Conservation (phyloP, 495 filamentous ascomycete genomes). For the Copromyces sp. region DNA sequence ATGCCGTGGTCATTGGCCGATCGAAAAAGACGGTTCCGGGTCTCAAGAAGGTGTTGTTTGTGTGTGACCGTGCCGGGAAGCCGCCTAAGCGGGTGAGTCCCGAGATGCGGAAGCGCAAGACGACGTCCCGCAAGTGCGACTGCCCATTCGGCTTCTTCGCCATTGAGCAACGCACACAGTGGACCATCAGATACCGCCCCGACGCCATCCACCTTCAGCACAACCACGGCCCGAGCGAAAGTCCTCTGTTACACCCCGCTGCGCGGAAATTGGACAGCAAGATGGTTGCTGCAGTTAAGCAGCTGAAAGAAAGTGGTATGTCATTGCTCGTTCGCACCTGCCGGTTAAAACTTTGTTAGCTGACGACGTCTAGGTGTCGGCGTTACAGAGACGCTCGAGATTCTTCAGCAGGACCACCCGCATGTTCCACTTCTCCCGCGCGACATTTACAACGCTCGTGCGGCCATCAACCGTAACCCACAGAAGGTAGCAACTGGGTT, state of each 20-base stretch:
- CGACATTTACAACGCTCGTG: slow-evolving; percentile 49
- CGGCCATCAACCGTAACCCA: slow-evolving; percentile 48
- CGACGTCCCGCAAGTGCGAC: slow-evolving; percentile 46
- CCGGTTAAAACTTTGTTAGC: background rate
- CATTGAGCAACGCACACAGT: slow-evolving; percentile 46
- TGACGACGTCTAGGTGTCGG: slow-evolving; percentile 36
- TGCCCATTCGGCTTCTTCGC: slow-evolving; percentile 50
- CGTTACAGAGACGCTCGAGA: slow-evolving; percentile 45
- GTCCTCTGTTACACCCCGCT: slow-evolving; percentile 43
- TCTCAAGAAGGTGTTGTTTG: slow-evolving; percentile 48
- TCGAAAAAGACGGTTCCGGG: slow-evolving; percentile 49
- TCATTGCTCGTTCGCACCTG: background rate
- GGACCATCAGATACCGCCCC: slow-evolving; percentile 45
- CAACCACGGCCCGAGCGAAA: slow-evolving; percentile 48
- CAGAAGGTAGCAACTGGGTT: slow-evolving; percentile 41
- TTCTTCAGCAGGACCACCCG: slow-evolving; percentile 44
- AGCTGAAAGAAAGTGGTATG: slow-evolving; percentile 44
- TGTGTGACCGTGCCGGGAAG: slow-evolving; percentile 46
- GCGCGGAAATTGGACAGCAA: slow-evolving; percentile 47
- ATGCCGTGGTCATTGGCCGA: slow-evolving; percentile 47
- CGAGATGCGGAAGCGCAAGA: slow-evolving; percentile 45
- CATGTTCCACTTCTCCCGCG: slow-evolving; percentile 43
- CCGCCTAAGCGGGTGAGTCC: slow-evolving; percentile 42
- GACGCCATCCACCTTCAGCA: slow-evolving; percentile 39
- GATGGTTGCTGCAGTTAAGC: slow-evolving; percentile 47